Evolutionary conservation across 1,139 yeast genomes (phyloP), one percentile per base, ranked within the genome.

Genomic region (Petasospora rhodanensis): DNA sequence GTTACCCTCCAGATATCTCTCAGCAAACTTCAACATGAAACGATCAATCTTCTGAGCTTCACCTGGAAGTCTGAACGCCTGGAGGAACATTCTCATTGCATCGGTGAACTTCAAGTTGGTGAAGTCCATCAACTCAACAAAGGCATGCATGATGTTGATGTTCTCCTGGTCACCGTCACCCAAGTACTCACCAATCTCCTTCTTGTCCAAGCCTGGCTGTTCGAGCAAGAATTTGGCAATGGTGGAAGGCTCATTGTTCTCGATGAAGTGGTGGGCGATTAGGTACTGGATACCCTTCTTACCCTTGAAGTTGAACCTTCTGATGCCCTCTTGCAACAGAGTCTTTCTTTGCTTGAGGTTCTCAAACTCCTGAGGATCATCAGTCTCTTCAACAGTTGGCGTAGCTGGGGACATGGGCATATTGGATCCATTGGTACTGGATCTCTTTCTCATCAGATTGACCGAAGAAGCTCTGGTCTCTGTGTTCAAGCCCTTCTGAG

Each of bases 1-100:
- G 53, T 91, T 93, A 36, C 93, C 96, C 43, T 81, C 77, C 23
- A 80, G 79, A 53, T 81, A 93, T 47, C 95, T 70, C 56, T 87
- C 96, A 3, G 98, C 98, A 65, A 93, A 93, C 53, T 93, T 91
- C 52, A 91, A 73, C 96, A 93, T 86, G 54, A 79, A 86, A 50
- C 99, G 71, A 66, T 93, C 98, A 57, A 93, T 89, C 54, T 91
- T 91, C 60, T 93, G 99, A 2, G 96, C 89, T 62, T 93, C 99
- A 29, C 99, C 99, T 0, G 99, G 98, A 40, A 93, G 69, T 55
- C 98, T 71, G 61, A 93, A 93, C 27, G 79, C 70, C 56, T 93
- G 98, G 40, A 93, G 68, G 52, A 86, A 86, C 9, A 64, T 66
- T 49, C 98, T 74, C 64, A 93, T 66, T 0, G 97, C 94, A 47